A percentile compares a stretch with the other conserved stretches of the same genome.
Conservation (phyloP, 139 green algal species). For the Coelastrella sp. region DNA sequence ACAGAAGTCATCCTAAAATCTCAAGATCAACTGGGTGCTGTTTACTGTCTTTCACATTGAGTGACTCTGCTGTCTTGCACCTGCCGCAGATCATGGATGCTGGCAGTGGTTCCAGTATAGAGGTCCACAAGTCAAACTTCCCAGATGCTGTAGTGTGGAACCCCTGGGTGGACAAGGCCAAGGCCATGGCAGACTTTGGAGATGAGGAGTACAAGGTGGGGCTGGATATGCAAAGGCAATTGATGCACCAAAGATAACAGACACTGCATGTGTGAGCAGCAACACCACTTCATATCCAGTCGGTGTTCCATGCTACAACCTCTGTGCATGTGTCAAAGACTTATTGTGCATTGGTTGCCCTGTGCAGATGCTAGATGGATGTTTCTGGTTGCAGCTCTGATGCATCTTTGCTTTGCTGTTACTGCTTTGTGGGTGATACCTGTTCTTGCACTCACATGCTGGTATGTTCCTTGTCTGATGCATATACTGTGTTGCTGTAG, state of each 20-base stretch:
- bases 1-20: too few relatives aligned
- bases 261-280: not conserved
- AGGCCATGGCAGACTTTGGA: slow-evolving; percentile 79
- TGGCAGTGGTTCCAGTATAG: slow-evolving; percentile 34
- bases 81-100: slow-evolving; percentile 64
- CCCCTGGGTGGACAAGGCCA: slow-evolving; percentile 79
- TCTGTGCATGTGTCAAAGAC: too few relatives aligned
- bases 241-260: too few relatives aligned
- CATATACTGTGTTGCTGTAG: slow-evolving; percentile 35
- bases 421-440: too few relatives aligned
- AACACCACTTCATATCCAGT: not conserved
- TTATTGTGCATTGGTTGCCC: too few relatives aligned
- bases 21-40: too few relatives aligned
- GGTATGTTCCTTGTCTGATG: not conserved
- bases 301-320: too few relatives aligned
- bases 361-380: too few relatives aligned
- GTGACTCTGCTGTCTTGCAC: not conserved
- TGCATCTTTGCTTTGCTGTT: too few relatives aligned
- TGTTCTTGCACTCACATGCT: too few relatives aligned
- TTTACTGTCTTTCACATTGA: too few relatives aligned
- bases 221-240: not conserved
- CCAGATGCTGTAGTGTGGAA: slow-evolving; percentile 89
- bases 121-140: slow-evolving; percentile 69
- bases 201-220: slow-evolving; percentile 79
- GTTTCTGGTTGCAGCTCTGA: too few relatives aligned